phyloP scores from a whole-genome alignment of 768 basidiomycete genomes.

The Boletus tylopilopsis region DNA sequence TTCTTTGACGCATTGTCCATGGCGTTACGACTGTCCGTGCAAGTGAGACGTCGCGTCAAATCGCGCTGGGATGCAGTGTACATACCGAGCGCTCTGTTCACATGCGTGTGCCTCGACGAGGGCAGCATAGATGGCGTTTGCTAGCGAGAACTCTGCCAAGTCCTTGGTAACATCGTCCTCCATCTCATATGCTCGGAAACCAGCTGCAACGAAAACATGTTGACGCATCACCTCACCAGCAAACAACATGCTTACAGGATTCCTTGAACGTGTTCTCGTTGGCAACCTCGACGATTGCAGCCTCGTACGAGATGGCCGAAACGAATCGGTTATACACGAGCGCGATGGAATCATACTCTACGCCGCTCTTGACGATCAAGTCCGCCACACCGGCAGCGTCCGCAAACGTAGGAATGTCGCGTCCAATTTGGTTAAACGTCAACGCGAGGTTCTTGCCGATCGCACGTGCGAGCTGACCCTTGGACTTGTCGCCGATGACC shows the following conservation, averaged over 20 bases:
- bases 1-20: conserved; percentile 99
- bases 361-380: conserved; percentile 79
- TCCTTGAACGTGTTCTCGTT: conserved; percentile 78
- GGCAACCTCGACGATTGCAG: conserved; percentile 70
- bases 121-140: conserved; percentile 93
- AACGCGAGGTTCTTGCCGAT: conserved; percentile 65
- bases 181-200: conserved; percentile 95
- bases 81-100: conserved; percentile 85
- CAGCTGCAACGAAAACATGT: conserved; percentile 42
- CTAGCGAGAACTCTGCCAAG: conserved; percentile 90
- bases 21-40: conserved; percentile 69
- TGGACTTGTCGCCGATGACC: conserved; percentile 96
- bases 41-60: background rate
- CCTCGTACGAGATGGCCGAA: conserved; percentile 88
- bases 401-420: conserved; percentile 95
- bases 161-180: conserved; percentile 96
- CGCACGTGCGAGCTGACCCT: conserved; percentile 78
- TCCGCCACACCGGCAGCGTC: conserved; percentile 95
- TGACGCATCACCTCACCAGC: background rate
- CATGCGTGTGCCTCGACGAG: conserved; percentile 95
- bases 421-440: conserved; percentile 97
- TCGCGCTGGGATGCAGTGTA: background rate
- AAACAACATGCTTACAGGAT: conserved; percentile 50
- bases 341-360: conserved; percentile 81
- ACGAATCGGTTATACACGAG: conserved; percentile 84